Percentiles rank a stretch among this genome's conserved stretches.
Conservation (phyloP, 139 green algal genomes). For the Chlamydomonas schloesseri region DNA sequence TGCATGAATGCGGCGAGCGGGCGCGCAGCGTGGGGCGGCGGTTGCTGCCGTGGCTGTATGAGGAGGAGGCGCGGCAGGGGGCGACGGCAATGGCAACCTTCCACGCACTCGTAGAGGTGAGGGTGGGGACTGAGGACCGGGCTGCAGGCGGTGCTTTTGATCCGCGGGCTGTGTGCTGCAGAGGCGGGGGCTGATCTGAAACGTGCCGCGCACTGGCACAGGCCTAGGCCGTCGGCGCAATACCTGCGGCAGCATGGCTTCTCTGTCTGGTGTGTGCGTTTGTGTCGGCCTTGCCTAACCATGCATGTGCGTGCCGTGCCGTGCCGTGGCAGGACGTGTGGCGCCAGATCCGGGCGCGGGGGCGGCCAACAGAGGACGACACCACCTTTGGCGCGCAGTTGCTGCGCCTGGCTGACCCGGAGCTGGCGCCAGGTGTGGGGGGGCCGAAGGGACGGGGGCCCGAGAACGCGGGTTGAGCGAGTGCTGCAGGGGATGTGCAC, state of each 20-base stretch:
- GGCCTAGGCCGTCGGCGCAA: too few species aligned
- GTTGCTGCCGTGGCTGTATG: conserved; percentile 13
- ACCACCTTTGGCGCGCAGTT: conserved; percentile 3
- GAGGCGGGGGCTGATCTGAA: too few species aligned
- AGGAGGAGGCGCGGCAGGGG: background rate
- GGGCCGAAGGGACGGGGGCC: background rate
- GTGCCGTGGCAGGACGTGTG: conserved; percentile 15
- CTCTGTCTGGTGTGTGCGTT: too few species aligned
- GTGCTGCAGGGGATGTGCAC: too few species aligned
- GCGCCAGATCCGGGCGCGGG: background rate
- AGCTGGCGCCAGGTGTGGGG: background rate
- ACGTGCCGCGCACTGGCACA: too few species aligned
- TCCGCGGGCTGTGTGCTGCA: too few species aligned
- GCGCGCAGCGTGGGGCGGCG: background rate
- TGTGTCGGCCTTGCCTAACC: too few species aligned
- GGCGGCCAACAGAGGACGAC: background rate
- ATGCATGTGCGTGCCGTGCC: too few species aligned
- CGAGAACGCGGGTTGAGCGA: too few species aligned
- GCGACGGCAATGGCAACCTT: background rate
- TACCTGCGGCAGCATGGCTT: too few species aligned
- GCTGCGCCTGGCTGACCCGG: background rate
- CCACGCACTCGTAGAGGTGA: background rate
- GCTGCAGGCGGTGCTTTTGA: too few species aligned
- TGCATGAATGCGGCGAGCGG: conserved; percentile 5
- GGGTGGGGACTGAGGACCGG: too few species aligned